Evolutionary conservation across 2,329 filamentous ascomycete species (phyloP).

Genomic region (Anthostomella pinea): DNA sequence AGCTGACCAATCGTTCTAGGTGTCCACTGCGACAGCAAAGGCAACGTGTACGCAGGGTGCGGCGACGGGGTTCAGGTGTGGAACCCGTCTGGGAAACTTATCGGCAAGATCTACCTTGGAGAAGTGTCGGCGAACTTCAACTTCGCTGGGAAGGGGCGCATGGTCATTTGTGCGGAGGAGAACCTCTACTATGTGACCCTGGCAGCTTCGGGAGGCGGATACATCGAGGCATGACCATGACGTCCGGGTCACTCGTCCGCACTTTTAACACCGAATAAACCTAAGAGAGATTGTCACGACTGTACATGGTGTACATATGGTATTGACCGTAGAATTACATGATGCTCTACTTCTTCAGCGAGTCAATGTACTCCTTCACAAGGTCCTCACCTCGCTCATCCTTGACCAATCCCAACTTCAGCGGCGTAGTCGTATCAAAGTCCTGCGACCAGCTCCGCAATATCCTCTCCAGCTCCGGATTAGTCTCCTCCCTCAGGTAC

Average conservation of each 20-base stretch:
- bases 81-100: slow-evolving; percentile 45
- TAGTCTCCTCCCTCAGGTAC: slow-evolving; percentile 53
- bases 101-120: slow-evolving; percentile 56
- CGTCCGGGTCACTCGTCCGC: too few species aligned
- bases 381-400: slow-evolving; percentile 53
- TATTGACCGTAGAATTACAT: not conserved
- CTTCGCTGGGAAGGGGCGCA: slow-evolving; percentile 41
- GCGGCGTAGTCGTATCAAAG: slow-evolving; percentile 51
- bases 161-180: slow-evolving; percentile 43
- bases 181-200: slow-evolving; percentile 40
- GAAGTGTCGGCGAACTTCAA: slow-evolving; percentile 46
- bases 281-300: too few species aligned
- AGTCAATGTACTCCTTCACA: slow-evolving; percentile 54
- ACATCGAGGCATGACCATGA: slow-evolving; percentile 16
- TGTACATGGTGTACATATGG: too few species aligned
- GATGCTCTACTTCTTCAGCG: slow-evolving; percentile 25
- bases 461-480: slow-evolving; percentile 53
- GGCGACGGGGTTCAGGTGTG: slow-evolving; percentile 52
- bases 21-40: slow-evolving; percentile 52
- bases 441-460: slow-evolving; percentile 59
- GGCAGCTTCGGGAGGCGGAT: slow-evolving; percentile 21
- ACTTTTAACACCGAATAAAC: too few species aligned
- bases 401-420: slow-evolving; percentile 48
- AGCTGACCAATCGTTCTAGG: slow-evolving; percentile 42
- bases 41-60: slow-evolving; percentile 53